A percentile compares a stretch with the other conserved stretches of the same genome.
Evolutionary conservation across 176 grass and related monocot species (phyloP).

Genomic region (Eremochloa ophiuroides): DNA sequence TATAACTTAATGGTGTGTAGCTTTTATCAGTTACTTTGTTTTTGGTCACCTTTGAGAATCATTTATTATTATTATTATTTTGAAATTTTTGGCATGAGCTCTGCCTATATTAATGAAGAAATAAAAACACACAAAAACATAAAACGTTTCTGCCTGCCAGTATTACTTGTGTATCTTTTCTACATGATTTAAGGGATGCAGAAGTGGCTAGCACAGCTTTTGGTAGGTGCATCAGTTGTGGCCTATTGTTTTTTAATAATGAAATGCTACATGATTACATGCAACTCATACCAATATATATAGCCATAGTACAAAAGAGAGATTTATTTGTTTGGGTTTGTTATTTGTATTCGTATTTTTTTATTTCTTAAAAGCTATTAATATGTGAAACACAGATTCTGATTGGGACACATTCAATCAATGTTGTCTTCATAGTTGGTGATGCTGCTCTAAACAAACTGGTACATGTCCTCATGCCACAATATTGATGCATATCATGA

Average conservation of each 20-base stretch:
- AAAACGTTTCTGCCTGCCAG: neutral
- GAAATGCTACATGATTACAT: neutral
- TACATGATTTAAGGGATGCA: neutral
- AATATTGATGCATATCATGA: neutral
- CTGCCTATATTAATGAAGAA: neutral
- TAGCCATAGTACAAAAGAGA: neutral
- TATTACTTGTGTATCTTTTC: neutral
- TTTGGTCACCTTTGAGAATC: neutral
- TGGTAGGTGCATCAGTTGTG: neutral
- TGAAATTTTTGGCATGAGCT: neutral
- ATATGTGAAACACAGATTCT: constrained; percentile 49
- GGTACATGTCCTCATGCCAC: constrained; percentile 38
- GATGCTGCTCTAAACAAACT: constrained; percentile 74
- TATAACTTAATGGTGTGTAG: neutral
- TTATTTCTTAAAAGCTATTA: neutral
- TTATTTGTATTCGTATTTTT: neutral
- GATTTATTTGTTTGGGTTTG: neutral
- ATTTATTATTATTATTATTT: neutral
- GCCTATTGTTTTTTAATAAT: neutral
- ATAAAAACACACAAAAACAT: neutral
- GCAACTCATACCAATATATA: neutral
- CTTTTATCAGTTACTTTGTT: neutral
- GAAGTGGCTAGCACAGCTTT: neutral
- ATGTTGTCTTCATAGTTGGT: constrained; percentile 71
- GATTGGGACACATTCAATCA: constrained; percentile 75